Evolutionary conservation across 257 asterid species (phyloP), one percentile per base, ranked within the genome.

Genomic region (Jaltomata sinuosa): DNA sequence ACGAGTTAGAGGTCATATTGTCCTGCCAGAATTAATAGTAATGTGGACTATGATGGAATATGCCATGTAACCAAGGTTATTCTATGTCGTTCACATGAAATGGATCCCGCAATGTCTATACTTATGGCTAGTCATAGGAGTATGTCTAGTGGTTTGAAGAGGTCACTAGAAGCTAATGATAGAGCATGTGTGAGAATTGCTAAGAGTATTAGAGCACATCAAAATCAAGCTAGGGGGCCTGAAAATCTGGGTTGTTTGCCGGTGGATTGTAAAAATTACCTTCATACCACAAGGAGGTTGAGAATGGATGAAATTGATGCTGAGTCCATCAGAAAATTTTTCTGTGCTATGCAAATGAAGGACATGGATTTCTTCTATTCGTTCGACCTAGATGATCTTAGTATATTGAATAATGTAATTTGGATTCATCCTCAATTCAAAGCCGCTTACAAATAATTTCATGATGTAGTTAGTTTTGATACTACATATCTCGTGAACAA

Each of bases 401-500:
- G 52, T n/a, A 62, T 16, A 2, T 36, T 85, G 49, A 85, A 42
- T 12, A 82, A 85, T 82, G 45, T 85, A 27, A 72, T 85, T 3
- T 82, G 52, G 80, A 19, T 69, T 2, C 80, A 85, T 82, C 52
- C 79, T 68, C 47, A 68, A 15, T 71, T 45, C 25, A 82, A 47
- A 14, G 71, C 50, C 0, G 84, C 59, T 5, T 76, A 74, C 40
- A 22, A 82, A 32, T 40, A 31, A 10, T 61, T 82, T 83, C 65
- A 59, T 27, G 86, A 74, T 61, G 80, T 74, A 2, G 45, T 85
- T 11, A 45, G 10, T 2, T 71, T 85, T 85, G 83, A 82, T 72
- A 82, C 81, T 2, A 82, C 80, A 2, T 82, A 47, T 50, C 53
- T 83, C 12, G 8, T n/a, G n/a, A n/a, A n/a, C n/a, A n/a, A n/a